Base-by-base conservation (phyloP, 75 land plant species). In the Picea sitchensis region DNA sequence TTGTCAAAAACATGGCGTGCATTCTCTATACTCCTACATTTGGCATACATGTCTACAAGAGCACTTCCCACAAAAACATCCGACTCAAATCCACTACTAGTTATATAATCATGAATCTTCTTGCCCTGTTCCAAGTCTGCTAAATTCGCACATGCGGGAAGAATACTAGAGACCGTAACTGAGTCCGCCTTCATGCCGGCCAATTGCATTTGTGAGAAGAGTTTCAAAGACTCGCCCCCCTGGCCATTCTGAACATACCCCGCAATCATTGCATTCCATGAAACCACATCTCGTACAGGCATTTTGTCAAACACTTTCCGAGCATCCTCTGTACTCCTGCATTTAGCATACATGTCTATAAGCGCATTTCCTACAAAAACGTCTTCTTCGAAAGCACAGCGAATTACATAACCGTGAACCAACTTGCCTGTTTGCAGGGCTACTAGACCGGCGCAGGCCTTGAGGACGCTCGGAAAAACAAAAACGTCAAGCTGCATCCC, bases 321-420 rank as follows among this genome's bases (percentile, higher is more conserved):
- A 3, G 94, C 94, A 67, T 88, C 87, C 58, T 82, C 65, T 59
- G 77, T 14, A 59, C 85, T 84, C 32, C 51, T 18, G 77, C 89
- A 90, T 81, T 90, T 94, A 3, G 85, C 87, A 78, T 94, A 94
- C 84, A 90, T 79, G 78, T 88, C 51, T 56, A 90, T 8, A 14
- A 90, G 72, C 58, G 84, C 58, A 71, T 88, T 92, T n/a, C 58
- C 15, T 23, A 90, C 75, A 12, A 36, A 57, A 23, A 78, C 32
- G 36, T 87, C 88, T 14, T 23, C 75, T 13, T 41, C 62, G 23
- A 81, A 74, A 59, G 71, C 73, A 80, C 73, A 13, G 69, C 87
- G 84, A 62, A 83, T 17, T 36, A 80, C 79, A 63, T 58, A 76
- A 7, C 78, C 84, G 82, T 88, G 92, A 56, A 88, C n/a, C 36